A percentile compares a stretch with the other conserved stretches of the same genome.
phyloP scores from a whole-genome alignment of 257 asterid species.

The Leonotis leonurus region DNA sequence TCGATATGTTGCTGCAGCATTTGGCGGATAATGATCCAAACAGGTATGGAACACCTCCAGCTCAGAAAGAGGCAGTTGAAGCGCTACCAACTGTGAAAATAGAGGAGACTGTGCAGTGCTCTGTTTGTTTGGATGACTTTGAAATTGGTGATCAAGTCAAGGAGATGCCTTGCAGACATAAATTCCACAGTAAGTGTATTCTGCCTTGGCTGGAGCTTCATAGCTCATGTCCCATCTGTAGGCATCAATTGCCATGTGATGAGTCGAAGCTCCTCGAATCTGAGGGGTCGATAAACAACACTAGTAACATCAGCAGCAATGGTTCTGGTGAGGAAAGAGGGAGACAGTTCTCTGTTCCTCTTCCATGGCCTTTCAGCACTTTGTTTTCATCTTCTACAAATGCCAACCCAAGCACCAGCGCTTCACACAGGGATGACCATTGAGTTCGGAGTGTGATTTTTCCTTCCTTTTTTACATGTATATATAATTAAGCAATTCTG shows the following conservation, averaged over 20 bases:
- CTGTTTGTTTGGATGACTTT: slow-evolving; percentile 79
- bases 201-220: slow-evolving; percentile 89
- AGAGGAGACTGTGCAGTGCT: slow-evolving; percentile 46
- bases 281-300: slow-evolving; percentile 13
- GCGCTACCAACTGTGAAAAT: slow-evolving; percentile 49
- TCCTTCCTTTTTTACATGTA: neutral
- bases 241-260: slow-evolving; percentile 69
- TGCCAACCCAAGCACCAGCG: too few species aligned
- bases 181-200: slow-evolving; percentile 61
- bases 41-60: slow-evolving; percentile 78
- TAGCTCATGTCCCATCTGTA: slow-evolving; percentile 82
- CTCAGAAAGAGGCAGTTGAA: slow-evolving; percentile 66
- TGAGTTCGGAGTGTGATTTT: too few species aligned
- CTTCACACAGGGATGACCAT: too few species aligned
- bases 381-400: neutral
- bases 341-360: neutral
- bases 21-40: slow-evolving; percentile 74
- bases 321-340: too few species aligned
- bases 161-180: slow-evolving; percentile 85
- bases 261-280: slow-evolving; percentile 53
- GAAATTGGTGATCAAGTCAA: slow-evolving; percentile 59
- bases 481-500: too few species aligned
- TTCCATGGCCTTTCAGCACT: neutral
- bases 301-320: neutral
- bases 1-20: slow-evolving; percentile 75